Percentiles rank a stretch among this genome's conserved stretches.
Conservation (phyloP, 2,329 filamentous ascomycete species). For the Calonectria honghensis region DNA sequence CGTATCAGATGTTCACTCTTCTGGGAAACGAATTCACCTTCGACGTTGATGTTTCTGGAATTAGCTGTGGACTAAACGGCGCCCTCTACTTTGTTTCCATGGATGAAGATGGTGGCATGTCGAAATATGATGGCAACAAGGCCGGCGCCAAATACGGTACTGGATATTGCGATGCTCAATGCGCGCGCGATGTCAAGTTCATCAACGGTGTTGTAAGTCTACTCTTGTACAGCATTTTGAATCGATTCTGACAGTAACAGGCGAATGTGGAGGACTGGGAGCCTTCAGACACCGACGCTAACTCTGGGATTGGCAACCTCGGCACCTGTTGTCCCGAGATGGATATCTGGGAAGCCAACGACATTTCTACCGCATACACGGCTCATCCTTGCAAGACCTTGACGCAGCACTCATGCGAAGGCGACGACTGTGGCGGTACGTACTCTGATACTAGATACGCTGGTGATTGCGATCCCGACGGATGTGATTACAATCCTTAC, state of each 20-base stretch:
- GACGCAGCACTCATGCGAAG: slow-evolving; percentile 70
- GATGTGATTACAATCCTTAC: slow-evolving; percentile 82
- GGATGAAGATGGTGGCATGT: slow-evolving; percentile 73
- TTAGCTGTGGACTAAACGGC: slow-evolving; percentile 82
- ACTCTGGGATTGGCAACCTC: slow-evolving; percentile 69
- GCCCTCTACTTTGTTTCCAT: slow-evolving; percentile 80
- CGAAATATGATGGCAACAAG: slow-evolving; percentile 69
- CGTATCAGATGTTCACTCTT: slow-evolving; percentile 79
- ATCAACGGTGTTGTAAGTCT: slow-evolving; percentile 68
- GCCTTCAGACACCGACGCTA: slow-evolving; percentile 70
- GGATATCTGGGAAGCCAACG: slow-evolving; percentile 79
- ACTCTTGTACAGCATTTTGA: slow-evolving; percentile 39
- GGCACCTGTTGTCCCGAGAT: slow-evolving; percentile 78
- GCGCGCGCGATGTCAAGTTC: slow-evolving; percentile 72
- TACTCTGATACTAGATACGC: slow-evolving; percentile 72
- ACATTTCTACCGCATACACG: slow-evolving; percentile 76
- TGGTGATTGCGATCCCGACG: slow-evolving; percentile 79
- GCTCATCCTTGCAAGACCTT: slow-evolving; percentile 76
- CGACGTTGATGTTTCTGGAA: slow-evolving; percentile 80
- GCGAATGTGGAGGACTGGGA: slow-evolving; percentile 71
- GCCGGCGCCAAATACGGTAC: slow-evolving; percentile 76
- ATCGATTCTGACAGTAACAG: slow-evolving; percentile 48
- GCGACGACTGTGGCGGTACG: slow-evolving; percentile 70
- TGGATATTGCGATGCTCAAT: slow-evolving; percentile 71
- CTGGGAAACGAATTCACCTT: slow-evolving; percentile 82